phyloP scores from a whole-genome alignment of 2,329 filamentous ascomycete genomes.

The Scolecobasidium constrictum region DNA sequence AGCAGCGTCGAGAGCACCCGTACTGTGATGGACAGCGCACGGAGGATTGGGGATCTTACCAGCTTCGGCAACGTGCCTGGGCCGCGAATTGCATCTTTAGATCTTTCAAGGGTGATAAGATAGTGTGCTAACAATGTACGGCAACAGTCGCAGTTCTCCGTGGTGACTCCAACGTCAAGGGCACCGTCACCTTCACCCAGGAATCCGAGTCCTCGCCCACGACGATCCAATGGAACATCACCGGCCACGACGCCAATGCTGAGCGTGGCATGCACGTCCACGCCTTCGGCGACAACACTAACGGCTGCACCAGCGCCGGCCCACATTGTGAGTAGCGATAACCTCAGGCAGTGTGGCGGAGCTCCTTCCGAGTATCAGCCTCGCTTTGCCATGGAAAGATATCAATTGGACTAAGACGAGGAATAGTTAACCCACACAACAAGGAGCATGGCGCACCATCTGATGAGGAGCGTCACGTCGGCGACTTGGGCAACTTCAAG shows the following conservation, averaged over 20 bases:
- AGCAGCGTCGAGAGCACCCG: too few relatives aligned
- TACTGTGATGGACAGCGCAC: too few relatives aligned
- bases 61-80: too few relatives aligned
- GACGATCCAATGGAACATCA: slow-evolving; percentile 84
- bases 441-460: slow-evolving; percentile 84
- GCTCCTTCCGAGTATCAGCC: slow-evolving; percentile 1
- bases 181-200: slow-evolving; percentile 94
- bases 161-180: slow-evolving; percentile 91
- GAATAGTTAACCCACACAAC: slow-evolving; percentile 72
- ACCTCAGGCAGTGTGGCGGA: too few relatives aligned
- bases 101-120: too few relatives aligned
- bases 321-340: slow-evolving; percentile 91
- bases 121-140: too few relatives aligned
- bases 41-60: too few relatives aligned
- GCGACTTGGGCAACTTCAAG: slow-evolving; percentile 94
- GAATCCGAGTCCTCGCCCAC: slow-evolving; percentile 69
- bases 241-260: slow-evolving; percentile 85
- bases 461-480: slow-evolving; percentile 83
- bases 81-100: too few relatives aligned
- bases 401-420: slow-evolving; percentile 2
- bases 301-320: slow-evolving; percentile 96
- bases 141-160: slow-evolving; percentile 81
- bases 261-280: slow-evolving; percentile 98
- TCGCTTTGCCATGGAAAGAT: not conserved
- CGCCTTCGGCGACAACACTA: slow-evolving; percentile 99